A percentile compares a stretch with the other conserved stretches of the same genome.
These are phyloP conservation scores for Kodamaea ohmeri DNA, from an alignment of 1,139 yeast species.

Conservation along the genomic window DNA sequence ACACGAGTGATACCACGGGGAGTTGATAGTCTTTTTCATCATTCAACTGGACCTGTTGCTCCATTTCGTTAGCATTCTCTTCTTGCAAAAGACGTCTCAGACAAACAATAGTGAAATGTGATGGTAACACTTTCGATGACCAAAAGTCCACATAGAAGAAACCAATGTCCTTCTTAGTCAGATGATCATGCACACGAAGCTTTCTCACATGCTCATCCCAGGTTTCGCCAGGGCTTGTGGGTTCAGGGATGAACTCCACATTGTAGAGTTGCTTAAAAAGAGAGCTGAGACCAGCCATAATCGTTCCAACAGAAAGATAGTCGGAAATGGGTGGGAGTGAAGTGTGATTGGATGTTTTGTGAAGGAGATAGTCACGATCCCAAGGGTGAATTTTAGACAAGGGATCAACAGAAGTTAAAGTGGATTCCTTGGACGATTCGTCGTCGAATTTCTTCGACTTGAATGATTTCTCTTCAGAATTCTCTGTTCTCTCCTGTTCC, in stretches of 20 bases:
- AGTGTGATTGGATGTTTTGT: constrained; percentile 16
- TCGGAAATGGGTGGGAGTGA: constrained; percentile 20
- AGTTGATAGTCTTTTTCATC: constrained; percentile 58
- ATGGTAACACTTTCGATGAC: constrained; percentile 59
- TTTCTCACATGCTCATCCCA: constrained; percentile 87
- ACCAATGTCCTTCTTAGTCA: constrained; percentile 31
- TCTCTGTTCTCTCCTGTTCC: neutral
- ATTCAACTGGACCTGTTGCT: constrained; percentile 49
- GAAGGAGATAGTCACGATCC: constrained; percentile 78
- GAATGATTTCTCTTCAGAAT: too few species aligned
- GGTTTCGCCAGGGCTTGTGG: constrained; percentile 69
- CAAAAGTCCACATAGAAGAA: constrained; percentile 46
- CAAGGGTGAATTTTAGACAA: constrained; percentile 63
- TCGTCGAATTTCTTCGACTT: too few species aligned
- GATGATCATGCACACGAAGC: constrained; percentile 54
- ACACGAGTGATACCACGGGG: constrained; percentile 86
- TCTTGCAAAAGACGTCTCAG: constrained; percentile 49
- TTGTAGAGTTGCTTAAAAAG: constrained; percentile 74
- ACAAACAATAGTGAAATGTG: constrained; percentile 96
- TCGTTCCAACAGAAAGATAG: constrained; percentile 83
- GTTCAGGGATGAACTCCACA: constrained; percentile 66
- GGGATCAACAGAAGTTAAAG: too few species aligned
- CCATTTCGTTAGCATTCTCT: constrained; percentile 30
- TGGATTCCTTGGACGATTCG: too few species aligned
- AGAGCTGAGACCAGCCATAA: constrained; percentile 76